Evolutionary conservation across 495 filamentous ascomycete species (phyloP).

Genomic region (Xylaria venustula): DNA sequence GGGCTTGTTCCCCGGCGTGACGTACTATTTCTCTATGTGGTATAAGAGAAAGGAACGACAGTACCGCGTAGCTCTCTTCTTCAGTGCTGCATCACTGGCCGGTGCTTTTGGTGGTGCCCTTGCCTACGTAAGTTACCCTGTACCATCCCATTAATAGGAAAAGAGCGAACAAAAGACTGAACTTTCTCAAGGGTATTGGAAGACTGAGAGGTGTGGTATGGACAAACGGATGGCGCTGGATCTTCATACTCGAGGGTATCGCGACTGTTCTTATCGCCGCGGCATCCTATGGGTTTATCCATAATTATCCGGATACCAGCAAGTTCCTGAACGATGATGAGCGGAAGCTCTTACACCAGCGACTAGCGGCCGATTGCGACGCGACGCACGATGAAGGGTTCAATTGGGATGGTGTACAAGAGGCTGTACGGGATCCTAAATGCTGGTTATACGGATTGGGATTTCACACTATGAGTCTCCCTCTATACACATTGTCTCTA

Average conservation of each 20-base stretch:
- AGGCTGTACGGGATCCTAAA: slow-evolving; percentile 69
- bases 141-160: background rate
- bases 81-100: slow-evolving; percentile 69
- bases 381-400: slow-evolving; percentile 63
- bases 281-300: slow-evolving; percentile 65
- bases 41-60: slow-evolving; percentile 70
- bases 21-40: slow-evolving; percentile 85
- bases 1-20: slow-evolving; percentile 71
- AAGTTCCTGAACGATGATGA: slow-evolving; percentile 66
- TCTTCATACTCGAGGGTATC: slow-evolving; percentile 77
- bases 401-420: slow-evolving; percentile 60
- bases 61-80: slow-evolving; percentile 74
- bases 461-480: slow-evolving; percentile 73
- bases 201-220: slow-evolving; percentile 65
- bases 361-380: slow-evolving; percentile 61
- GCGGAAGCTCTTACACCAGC: slow-evolving; percentile 55
- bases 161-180: background rate
- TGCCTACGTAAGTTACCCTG: slow-evolving; percentile 48
- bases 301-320: slow-evolving; percentile 70
- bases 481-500: slow-evolving; percentile 74
- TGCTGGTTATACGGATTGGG: slow-evolving; percentile 72
- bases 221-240: slow-evolving; percentile 77
- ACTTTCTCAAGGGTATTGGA: slow-evolving; percentile 41
- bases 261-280: slow-evolving; percentile 63
- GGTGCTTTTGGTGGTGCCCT: slow-evolving; percentile 79